These are phyloP conservation scores for Rhytidiadelphus loreus DNA, from an alignment of 225 moss, liverwort and hornwort genomes.

Conservation along the genomic window DNA sequence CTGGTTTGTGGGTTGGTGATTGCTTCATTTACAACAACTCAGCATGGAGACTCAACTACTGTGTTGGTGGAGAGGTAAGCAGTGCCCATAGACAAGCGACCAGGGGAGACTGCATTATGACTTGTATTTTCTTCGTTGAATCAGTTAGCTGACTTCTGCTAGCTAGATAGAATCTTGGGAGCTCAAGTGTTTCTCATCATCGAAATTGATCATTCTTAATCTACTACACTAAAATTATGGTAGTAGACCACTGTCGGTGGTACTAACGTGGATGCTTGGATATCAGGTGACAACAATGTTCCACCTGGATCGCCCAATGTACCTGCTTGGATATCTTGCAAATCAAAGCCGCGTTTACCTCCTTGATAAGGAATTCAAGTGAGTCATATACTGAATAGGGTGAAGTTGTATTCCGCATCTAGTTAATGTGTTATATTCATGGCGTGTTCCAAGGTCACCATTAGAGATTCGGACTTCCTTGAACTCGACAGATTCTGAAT, in stretches of 20 bases:
- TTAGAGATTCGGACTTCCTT: neutral
- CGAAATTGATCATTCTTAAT: neutral
- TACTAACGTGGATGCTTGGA: neutral
- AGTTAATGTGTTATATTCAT: neutral
- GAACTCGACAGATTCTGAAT: neutral
- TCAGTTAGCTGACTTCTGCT: neutral
- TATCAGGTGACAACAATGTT: constrained; percentile 95
- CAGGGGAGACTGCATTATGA: neutral
- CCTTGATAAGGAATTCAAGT: constrained; percentile 99
- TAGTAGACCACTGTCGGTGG: neutral
- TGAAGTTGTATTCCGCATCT: neutral
- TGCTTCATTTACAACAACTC: constrained; percentile 99
- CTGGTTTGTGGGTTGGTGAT: constrained; percentile 98
- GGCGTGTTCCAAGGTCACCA: neutral
- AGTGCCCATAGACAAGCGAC: neutral
- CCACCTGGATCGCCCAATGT: constrained; percentile 97
- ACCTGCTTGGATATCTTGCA: constrained; percentile 88
- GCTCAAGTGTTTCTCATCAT: neutral
- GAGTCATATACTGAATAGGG: constrained; percentile 3
- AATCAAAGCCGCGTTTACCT: constrained; percentile 99
- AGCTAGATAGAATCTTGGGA: neutral
- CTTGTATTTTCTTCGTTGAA: neutral
- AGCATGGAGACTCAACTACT: constrained; percentile 94
- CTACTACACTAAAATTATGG: neutral
- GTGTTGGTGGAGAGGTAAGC: constrained; percentile 94